Percentiles rank a stretch among this genome's conserved stretches.
Evolutionary conservation across 1,139 yeast genomes (phyloP).

Genomic region (Arxiozyma heterogenica): DNA sequence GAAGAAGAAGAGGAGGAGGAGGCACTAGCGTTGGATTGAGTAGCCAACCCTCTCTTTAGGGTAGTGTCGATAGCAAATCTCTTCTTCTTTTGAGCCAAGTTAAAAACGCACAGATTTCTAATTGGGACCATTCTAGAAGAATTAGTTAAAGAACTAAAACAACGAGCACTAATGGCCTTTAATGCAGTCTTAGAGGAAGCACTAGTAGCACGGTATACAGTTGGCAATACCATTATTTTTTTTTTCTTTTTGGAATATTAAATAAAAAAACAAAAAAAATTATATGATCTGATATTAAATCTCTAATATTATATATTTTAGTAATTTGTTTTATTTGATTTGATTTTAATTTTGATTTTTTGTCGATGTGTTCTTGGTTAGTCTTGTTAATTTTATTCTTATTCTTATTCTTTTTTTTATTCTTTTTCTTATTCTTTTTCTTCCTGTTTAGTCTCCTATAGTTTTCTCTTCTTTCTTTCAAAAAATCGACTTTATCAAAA

Average conservation of each 20-base stretch:
- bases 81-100: not conserved
- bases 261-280: no score
- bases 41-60: not conserved
- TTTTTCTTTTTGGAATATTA: not conserved
- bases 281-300: no score
- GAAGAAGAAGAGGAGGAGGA: slow-evolving; percentile 51
- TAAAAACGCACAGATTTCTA: not conserved
- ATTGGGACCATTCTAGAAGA: not conserved
- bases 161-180: not conserved
- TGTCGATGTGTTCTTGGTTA: no score
- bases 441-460: no score
- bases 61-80: not conserved
- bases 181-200: slow-evolving; percentile 1
- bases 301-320: no score
- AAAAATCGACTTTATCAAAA: no score
- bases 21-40: slow-evolving; percentile 32
- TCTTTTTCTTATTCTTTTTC: no score
- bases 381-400: no score
- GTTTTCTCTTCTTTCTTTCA: no score
- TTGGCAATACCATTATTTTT: slow-evolving; percentile 1
- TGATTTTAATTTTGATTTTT: no score
- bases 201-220: slow-evolving; percentile 1
- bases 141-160: slow-evolving; percentile 1
- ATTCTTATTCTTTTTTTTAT: no score
- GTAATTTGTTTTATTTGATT: no score